These are phyloP conservation scores for Ogataea henricii DNA, from an alignment of 805 yeast genomes.

Conservation along the genomic window DNA sequence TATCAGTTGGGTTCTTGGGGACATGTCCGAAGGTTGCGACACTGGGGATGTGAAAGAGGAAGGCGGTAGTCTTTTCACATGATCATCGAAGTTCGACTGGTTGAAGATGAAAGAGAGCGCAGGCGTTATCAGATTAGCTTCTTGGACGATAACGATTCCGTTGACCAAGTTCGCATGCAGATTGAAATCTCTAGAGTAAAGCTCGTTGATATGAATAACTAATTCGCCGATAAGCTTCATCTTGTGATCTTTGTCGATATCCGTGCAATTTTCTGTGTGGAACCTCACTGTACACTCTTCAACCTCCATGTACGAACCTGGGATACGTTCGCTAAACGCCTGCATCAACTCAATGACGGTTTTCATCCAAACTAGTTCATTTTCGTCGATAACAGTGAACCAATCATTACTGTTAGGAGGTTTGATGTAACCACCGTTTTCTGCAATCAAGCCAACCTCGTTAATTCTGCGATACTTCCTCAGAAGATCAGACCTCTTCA, in stretches of 20 bases:
- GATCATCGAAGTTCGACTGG: constrained; percentile 24
- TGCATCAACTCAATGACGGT: constrained; percentile 55
- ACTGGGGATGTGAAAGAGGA: constrained; percentile 25
- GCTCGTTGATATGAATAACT: constrained; percentile 79
- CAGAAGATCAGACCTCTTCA: constrained; percentile 65
- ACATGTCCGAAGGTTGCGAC: constrained; percentile 14
- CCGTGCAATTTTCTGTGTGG: constrained; percentile 69
- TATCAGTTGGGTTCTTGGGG: constrained; percentile 15
- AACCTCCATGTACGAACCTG: constrained; percentile 71
- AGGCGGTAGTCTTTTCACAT: constrained; percentile 21
- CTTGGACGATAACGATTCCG: constrained; percentile 71
- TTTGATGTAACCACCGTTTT: constrained; percentile 81
- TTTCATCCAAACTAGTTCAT: constrained; percentile 58
- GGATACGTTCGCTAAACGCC: constrained; percentile 71
- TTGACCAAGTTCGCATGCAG: constrained; percentile 79
- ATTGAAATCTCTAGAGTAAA: constrained; percentile 55
- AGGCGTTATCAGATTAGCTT: constrained; percentile 55
- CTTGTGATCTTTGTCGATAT: constrained; percentile 62
- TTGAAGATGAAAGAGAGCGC: constrained; percentile 57
- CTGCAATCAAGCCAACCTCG: constrained; percentile 82
- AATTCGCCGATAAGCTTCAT: constrained; percentile 76
- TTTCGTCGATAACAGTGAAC: constrained; percentile 62
- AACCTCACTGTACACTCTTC: constrained; percentile 78
- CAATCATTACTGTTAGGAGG: constrained; percentile 53
- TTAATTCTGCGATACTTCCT: constrained; percentile 67